A percentile compares a stretch with the other conserved stretches of the same genome.
phyloP scores from a whole-genome alignment of 352 stramenopile genomes.

The Pythium sukuiense region DNA sequence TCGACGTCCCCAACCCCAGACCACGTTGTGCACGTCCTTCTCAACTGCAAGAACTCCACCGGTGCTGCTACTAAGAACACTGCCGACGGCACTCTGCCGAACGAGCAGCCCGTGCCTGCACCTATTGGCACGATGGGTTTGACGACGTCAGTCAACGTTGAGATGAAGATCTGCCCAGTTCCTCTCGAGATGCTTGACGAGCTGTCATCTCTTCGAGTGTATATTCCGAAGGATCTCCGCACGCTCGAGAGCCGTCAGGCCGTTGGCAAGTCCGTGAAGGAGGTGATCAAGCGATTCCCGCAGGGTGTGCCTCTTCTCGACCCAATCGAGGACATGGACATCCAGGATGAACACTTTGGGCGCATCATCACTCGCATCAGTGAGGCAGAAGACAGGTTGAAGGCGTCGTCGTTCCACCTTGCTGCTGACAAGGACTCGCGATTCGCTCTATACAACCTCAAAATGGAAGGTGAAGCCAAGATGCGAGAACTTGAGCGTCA shows the following conservation, averaged over 20 bases:
- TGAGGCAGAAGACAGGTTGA: constrained; percentile 75
- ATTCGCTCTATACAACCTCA: constrained; percentile 90
- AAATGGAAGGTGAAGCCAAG: constrained; percentile 91
- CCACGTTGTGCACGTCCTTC: constrained; percentile 75
- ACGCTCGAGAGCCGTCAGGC: constrained; percentile 70
- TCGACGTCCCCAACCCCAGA: constrained; percentile 62
- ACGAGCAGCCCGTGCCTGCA: constrained; percentile 53
- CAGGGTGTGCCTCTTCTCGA: constrained; percentile 91
- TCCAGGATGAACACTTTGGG: constrained; percentile 90
- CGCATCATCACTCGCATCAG: constrained; percentile 86
- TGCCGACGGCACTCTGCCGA: constrained; percentile 28
- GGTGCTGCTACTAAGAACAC: constrained; percentile 19
- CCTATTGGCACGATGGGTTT: constrained; percentile 61
- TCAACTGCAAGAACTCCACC: constrained; percentile 58
- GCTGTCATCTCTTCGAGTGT: constrained; percentile 80
- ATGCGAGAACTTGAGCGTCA: constrained; percentile 93
- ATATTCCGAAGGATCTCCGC: constrained; percentile 83
- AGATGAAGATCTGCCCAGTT: constrained; percentile 89
- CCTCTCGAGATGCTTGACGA: constrained; percentile 73
- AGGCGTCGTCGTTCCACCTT: constrained; percentile 62
- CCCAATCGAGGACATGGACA: constrained; percentile 94
- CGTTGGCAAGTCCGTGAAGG: constrained; percentile 78
- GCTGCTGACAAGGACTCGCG: constrained; percentile 75
- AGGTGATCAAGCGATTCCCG: constrained; percentile 73
- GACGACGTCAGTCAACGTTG: constrained; percentile 42